Evolutionary conservation across 1,284 basidiomycete genomes (phyloP).

Genomic region (Cystobasidium slooffiae): DNA sequence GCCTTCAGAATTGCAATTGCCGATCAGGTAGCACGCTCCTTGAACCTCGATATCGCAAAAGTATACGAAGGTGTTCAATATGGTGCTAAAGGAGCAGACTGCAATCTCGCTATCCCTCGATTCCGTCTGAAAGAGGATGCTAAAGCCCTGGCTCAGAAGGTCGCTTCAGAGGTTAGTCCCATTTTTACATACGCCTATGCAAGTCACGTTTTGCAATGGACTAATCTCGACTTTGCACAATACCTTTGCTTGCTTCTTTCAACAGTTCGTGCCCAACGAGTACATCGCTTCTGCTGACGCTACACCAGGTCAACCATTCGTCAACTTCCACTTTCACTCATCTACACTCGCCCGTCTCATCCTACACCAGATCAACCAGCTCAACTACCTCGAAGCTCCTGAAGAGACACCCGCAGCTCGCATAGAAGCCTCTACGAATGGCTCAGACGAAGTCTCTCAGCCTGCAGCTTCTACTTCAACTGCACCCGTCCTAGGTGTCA

Average conservation of each 20-base stretch:
- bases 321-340: constrained; percentile 78
- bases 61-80: constrained; percentile 84
- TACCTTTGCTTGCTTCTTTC: background rate
- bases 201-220: constrained; percentile 30
- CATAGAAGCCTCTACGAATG: constrained; percentile 45
- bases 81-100: constrained; percentile 86
- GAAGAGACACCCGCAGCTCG: constrained; percentile 17
- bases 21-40: constrained; percentile 70
- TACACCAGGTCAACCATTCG: constrained; percentile 70
- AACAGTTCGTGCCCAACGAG: constrained; percentile 62
- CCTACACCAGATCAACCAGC: constrained; percentile 77
- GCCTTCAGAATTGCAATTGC: constrained; percentile 84
- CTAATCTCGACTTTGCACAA: background rate
- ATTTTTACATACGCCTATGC: background rate
- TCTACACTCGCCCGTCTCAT: constrained; percentile 73
- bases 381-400: constrained; percentile 63
- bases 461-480: constrained; percentile 49
- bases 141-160: constrained; percentile 74
- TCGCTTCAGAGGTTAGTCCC: constrained; percentile 69
- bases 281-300: constrained; percentile 68
- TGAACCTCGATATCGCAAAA: constrained; percentile 72
- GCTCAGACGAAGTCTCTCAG: constrained; percentile 41
- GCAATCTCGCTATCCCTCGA: constrained; percentile 86
- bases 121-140: constrained; percentile 85
- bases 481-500: constrained; percentile 72